Percentiles rank a stretch among this genome's conserved stretches.
Evolutionary conservation across 108 stramenopile species (phyloP).

Genomic region (Skeletonema potamos): DNA sequence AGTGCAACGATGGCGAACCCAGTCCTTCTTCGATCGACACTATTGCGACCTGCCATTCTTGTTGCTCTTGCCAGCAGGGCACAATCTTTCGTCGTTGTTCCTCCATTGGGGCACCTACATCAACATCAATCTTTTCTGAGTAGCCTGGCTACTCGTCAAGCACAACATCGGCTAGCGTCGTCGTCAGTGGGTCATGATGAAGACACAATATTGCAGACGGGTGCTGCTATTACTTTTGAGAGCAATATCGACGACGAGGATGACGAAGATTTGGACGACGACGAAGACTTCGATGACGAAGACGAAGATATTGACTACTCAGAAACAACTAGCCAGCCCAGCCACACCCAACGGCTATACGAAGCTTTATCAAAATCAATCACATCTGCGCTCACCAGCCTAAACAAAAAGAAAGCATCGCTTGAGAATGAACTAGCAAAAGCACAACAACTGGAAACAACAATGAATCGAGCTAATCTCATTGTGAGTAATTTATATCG

Average conservation of each 20-base stretch:
- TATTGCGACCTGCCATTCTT: not conserved
- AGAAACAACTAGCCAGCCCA: not conserved
- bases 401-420: conserved; percentile 55
- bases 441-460: conserved; percentile 67
- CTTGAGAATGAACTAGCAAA: conserved; percentile 70
- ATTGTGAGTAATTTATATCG: conserved; percentile 73
- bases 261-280: conserved; percentile 6
- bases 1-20: not conserved
- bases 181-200: not conserved
- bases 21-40: not conserved
- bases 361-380: conserved; percentile 13
- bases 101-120: not conserved
- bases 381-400: conserved; percentile 24
- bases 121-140: not conserved
- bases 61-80: not conserved
- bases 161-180: not conserved
- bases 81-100: not conserved
- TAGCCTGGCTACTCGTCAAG: not conserved
- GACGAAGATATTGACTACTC: not conserved
- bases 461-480: conserved; percentile 68
- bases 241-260: not conserved
- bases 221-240: not conserved
- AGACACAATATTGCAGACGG: not conserved
- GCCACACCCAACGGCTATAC: not conserved
- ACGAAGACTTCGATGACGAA: too few relatives aligned